Conservation (phyloP, 495 filamentous ascomycete genomes). For the Hypoxylon trugodes region DNA sequence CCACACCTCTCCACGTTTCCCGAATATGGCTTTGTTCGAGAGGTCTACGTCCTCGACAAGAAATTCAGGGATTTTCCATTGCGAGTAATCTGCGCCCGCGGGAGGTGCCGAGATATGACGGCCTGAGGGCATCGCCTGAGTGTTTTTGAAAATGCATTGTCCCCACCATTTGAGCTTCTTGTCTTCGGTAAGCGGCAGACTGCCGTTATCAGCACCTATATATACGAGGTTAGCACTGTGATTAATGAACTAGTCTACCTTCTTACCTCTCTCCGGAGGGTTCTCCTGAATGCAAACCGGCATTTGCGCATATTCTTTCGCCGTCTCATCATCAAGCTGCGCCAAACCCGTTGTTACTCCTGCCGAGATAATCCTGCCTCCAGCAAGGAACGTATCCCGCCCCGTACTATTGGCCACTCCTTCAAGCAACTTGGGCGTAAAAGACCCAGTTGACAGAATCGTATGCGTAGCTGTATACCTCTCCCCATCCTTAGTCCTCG, state of each 20-base stretch:
- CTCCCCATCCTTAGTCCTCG: conserved; percentile 53
- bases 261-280: conserved; percentile 27
- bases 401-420: conserved; percentile 54
- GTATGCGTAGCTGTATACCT: conserved; percentile 53
- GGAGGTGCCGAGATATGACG: conserved; percentile 61
- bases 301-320: conserved; percentile 41
- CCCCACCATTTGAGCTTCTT: conserved; percentile 63
- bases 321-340: conserved; percentile 41
- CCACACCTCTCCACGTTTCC: conserved; percentile 23
- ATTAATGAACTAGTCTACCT: not conserved
- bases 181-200: conserved; percentile 49
- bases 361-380: conserved; percentile 61
- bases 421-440: conserved; percentile 67
- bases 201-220: conserved; percentile 43
- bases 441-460: conserved; percentile 66
- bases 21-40: conserved; percentile 40
- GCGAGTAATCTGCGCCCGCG: conserved; percentile 47
- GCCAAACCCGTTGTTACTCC: conserved; percentile 63
- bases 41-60: conserved; percentile 42
- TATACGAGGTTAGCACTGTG: not conserved
- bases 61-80: conserved; percentile 58
- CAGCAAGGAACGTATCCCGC: conserved; percentile 56
- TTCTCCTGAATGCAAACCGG: conserved; percentile 50
- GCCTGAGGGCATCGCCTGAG: conserved; percentile 49
- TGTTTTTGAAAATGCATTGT: conserved; percentile 61